These are phyloP conservation scores for Mortierella sp. DNA, from an alignment of 371 early-diverging fungal genomes.

Conservation along the genomic window DNA sequence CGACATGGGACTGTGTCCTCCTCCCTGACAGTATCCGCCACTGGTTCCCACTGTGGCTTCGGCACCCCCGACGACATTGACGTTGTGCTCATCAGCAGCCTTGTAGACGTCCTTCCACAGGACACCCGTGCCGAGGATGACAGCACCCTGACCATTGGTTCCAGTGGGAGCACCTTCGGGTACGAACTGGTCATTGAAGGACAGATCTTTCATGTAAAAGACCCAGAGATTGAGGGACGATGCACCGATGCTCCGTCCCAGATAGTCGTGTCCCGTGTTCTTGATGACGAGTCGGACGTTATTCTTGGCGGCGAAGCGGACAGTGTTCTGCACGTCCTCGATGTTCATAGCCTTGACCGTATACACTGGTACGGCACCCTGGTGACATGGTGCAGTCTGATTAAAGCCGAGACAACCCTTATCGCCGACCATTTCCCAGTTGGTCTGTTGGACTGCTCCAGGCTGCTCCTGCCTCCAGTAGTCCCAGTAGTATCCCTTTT, in stretches of 20 bases:
- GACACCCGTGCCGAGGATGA: conserved; percentile 27
- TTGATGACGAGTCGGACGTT: conserved; percentile 59
- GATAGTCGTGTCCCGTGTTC: conserved; percentile 62
- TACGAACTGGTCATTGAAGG: conserved; percentile 20
- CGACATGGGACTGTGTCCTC: conserved; percentile 52
- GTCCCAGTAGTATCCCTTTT: conserved; percentile 17
- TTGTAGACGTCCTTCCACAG: conserved; percentile 36
- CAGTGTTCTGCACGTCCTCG: conserved; percentile 40
- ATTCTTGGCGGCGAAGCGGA: conserved; percentile 56
- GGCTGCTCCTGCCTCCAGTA: conserved; percentile 24
- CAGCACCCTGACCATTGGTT: conserved; percentile 7
- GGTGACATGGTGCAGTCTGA: conserved; percentile 18
- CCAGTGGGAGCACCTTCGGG: conserved; percentile 18
- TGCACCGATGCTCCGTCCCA: conserved; percentile 57
- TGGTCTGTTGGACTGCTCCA: conserved; percentile 21
- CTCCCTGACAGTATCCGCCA: conserved; percentile 54
- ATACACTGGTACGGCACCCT: conserved; percentile 36
- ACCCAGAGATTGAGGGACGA: conserved; percentile 59
- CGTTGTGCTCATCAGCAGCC: conserved; percentile 13
- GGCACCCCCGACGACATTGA: conserved; percentile 48
- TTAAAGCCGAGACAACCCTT: conserved; percentile 29
- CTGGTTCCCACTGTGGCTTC: conserved; percentile 34
- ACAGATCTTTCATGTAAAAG: conserved; percentile 49
- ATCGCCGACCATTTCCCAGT: conserved; percentile 20
- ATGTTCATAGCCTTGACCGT: conserved; percentile 28